Percentiles rank a stretch among this genome's conserved stretches.
Conservation (phyloP, 805 yeast genomes). For the Ogataea pignaliae region DNA sequence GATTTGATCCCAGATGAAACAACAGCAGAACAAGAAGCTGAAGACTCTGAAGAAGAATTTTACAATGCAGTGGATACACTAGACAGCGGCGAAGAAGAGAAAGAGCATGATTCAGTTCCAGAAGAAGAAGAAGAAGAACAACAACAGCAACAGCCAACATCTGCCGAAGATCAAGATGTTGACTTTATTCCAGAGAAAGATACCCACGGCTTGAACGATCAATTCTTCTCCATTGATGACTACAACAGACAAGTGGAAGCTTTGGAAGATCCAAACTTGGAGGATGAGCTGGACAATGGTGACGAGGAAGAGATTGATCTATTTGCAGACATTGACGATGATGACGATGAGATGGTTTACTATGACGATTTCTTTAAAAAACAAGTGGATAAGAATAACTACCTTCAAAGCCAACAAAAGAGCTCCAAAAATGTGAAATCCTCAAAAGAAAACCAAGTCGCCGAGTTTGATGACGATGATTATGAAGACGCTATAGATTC, state of each 20-base stretch:
- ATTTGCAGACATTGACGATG: slow-evolving; percentile 52
- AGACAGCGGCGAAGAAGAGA: slow-evolving; percentile 19
- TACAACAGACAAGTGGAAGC: slow-evolving; percentile 74
- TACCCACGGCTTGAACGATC: slow-evolving; percentile 71
- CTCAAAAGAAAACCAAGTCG: slow-evolving; percentile 30
- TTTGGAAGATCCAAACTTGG: slow-evolving; percentile 43
- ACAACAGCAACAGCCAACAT: slow-evolving; percentile 13
- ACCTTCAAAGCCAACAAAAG: slow-evolving; percentile 14
- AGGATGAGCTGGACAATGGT: slow-evolving; percentile 34
- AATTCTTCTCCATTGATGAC: slow-evolving; percentile 78
- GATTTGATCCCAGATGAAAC: slow-evolving; percentile 13
- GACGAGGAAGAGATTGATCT: slow-evolving; percentile 50
- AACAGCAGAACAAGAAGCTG: slow-evolving; percentile 21
- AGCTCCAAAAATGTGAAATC: slow-evolving; percentile 11
- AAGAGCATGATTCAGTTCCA: no score
- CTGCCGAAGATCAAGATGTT: slow-evolving; percentile 8
- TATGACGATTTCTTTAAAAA: slow-evolving; percentile 64
- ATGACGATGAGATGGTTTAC: slow-evolving; percentile 44
- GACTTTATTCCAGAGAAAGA: slow-evolving; percentile 37
- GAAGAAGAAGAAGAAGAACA: slow-evolving; percentile 25
- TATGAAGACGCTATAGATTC: slow-evolving; percentile 56
- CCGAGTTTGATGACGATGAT: slow-evolving; percentile 54
- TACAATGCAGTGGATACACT: slow-evolving; percentile 16
- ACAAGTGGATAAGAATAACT: slow-evolving; percentile 12
- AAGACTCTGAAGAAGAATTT: slow-evolving; percentile 24